These are phyloP conservation scores for Dissophora ornata DNA, from an alignment of 192 early-diverging fungal genomes.

Conservation along the genomic window DNA sequence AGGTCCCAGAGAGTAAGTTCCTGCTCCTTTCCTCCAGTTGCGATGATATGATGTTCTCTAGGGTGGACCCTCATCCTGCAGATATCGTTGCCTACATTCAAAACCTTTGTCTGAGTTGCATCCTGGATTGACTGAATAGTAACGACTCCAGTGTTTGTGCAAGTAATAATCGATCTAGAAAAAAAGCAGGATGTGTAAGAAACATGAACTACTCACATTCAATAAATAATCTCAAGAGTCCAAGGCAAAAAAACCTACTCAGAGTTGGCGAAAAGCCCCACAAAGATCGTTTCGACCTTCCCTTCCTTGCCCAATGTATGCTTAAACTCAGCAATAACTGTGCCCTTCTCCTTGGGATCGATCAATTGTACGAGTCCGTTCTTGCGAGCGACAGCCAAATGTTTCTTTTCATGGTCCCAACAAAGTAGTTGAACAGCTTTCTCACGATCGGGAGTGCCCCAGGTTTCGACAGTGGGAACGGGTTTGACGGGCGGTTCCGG, in stretches of 20 bases:
- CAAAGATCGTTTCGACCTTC: constrained; percentile 56
- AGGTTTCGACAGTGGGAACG: constrained; percentile 39
- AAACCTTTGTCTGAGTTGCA: constrained; percentile 22
- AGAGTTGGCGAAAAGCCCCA: constrained; percentile 61
- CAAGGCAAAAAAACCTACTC: constrained; percentile 52
- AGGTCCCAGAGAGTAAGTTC: constrained; percentile 86
- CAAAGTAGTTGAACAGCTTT: constrained; percentile 49
- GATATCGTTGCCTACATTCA: constrained; percentile 65
- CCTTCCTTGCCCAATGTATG: constrained; percentile 41
- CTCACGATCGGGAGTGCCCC: constrained; percentile 50
- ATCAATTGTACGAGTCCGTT: constrained; percentile 62
- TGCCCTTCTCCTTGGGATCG: constrained; percentile 53
- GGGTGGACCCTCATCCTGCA: constrained; percentile 77
- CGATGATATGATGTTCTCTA: constrained; percentile 72
- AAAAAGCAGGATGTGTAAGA: not conserved
- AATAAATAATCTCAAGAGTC: too few relatives aligned
- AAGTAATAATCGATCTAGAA: constrained; percentile 33
- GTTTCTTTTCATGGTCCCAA: constrained; percentile 49
- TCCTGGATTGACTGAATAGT: constrained; percentile 33
- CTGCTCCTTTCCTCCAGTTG: constrained; percentile 87
- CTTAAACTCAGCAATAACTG: constrained; percentile 45
- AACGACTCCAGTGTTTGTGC: constrained; percentile 42
- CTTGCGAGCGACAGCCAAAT: constrained; percentile 65
- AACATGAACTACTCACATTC: too few relatives aligned
- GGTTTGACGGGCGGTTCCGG: constrained; percentile 28